Conservation (phyloP, 2,329 filamentous ascomycete species). For the Periglandula ipomoeae region DNA sequence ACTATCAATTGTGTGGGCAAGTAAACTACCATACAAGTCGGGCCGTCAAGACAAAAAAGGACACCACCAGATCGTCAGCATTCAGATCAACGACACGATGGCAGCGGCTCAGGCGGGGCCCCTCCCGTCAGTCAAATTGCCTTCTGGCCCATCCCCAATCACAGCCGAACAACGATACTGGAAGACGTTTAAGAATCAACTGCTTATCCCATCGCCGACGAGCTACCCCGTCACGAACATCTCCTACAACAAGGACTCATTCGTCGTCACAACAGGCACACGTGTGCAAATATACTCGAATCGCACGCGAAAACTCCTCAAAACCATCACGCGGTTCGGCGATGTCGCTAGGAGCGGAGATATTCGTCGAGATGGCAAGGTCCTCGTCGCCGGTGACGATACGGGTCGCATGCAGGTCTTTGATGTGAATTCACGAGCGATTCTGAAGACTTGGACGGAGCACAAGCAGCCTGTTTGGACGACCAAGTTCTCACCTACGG, state of each 20-base stretch:
- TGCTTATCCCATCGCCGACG: conserved; percentile 83
- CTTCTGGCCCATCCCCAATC: conserved; percentile 69
- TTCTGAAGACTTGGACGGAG: conserved; percentile 89
- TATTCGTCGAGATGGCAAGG: conserved; percentile 77
- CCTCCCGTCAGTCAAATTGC: conserved; percentile 71
- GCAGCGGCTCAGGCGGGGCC: conserved; percentile 71
- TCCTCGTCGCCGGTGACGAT: conserved; percentile 87
- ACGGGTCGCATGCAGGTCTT: conserved; percentile 91
- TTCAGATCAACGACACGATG: conserved; percentile 22
- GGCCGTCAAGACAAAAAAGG: neutral
- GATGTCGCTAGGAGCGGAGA: conserved; percentile 86
- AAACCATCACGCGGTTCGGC: conserved; percentile 90
- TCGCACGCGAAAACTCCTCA: conserved; percentile 81
- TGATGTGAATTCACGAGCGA: conserved; percentile 77
- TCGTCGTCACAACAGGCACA: conserved; percentile 90
- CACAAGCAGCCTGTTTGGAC: conserved; percentile 93
- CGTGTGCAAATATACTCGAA: conserved; percentile 91
- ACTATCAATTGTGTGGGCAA: neutral
- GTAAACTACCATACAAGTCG: neutral
- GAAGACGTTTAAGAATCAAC: conserved; percentile 87
- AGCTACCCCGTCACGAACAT: conserved; percentile 88
- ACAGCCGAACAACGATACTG: conserved; percentile 95
- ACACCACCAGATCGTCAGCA: neutral
- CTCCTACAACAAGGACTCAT: conserved; percentile 65
- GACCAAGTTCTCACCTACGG: conserved; percentile 83